Evolutionary conservation across 768 basidiomycete species (phyloP), one percentile per base, ranked within the genome.

Genomic region (Lentinula detonsa): DNA sequence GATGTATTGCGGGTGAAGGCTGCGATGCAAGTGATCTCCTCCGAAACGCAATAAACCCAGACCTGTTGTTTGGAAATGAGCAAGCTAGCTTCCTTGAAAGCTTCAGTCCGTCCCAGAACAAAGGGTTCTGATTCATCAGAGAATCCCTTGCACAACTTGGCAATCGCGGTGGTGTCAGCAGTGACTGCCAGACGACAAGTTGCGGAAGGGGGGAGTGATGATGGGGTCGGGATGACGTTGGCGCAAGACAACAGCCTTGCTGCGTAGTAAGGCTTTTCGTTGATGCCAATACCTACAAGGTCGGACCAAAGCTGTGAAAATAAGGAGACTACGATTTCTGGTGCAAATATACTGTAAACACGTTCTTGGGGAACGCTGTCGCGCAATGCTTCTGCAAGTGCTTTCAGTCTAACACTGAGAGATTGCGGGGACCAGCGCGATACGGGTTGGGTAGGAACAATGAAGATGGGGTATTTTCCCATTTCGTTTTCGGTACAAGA

Each of bases 261-360:
- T 16, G 57, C 45, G n/a, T 48, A 46, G 35, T 59, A 59, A 37
- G 40, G 42, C 21, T 35, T n/a, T 5, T 37, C 3, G 43, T 4
- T 34, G 33, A 59, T 33, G 4, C 3, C 4, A 11, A 59, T 21
- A 16, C 37, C 42, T 7, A 33, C 46, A 33, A 59, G 57, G 16
- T 46, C 42, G 9, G 46, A 37, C 57, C 57, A 59, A 11, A 28
- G 64, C 3, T 69, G 56, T 4, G 78, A 75, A 63, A 91, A 56
- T 5, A 45, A 16, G 15, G 6, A 40, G 21, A 31, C 55, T 9
- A 56, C 71, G 5, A 67, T 64, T 4, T 82, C 76, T 4, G 79
- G 74, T 1, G 85, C 82, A 64, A 89, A 91, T 8, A 90, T 76
- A 1, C 90, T 88, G 70, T 85, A 91, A 0, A 87, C 75, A 11